Conservation (phyloP, 768 basidiomycete species). For the Leccinum rimulosum region DNA sequence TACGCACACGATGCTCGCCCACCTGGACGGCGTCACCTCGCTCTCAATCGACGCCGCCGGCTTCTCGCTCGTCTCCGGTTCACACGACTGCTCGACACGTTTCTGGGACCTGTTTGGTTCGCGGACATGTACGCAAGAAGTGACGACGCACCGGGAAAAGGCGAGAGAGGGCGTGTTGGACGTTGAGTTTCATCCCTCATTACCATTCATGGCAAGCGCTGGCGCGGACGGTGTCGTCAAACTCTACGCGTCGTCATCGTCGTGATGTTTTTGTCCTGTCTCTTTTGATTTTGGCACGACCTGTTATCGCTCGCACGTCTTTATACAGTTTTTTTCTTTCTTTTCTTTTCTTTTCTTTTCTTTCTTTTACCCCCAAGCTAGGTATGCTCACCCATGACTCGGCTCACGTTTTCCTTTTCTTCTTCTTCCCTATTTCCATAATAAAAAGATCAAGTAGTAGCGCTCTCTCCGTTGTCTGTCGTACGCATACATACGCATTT, state of each 20-base stretch:
- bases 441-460: conserved; percentile 10
- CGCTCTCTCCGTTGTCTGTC: conserved; percentile 11
- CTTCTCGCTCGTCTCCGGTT: conserved; percentile 83
- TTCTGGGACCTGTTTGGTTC: conserved; percentile 91
- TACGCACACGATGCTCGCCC: conserved; percentile 86
- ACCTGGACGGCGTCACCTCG: conserved; percentile 89
- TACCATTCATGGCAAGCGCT: conserved; percentile 88
- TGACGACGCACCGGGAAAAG: conserved; percentile 86
- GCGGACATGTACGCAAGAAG: conserved; percentile 83
- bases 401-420: conserved; percentile 4
- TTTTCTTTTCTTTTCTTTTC: background rate
- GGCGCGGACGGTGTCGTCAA: conserved; percentile 96
- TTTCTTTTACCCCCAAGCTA: background rate
- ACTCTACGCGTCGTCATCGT: conserved; percentile 85
- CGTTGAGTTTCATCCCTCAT: conserved; percentile 77
- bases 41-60: conserved; percentile 85
- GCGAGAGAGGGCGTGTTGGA: conserved; percentile 88
- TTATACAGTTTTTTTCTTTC: conserved; percentile 1
- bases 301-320: background rate
- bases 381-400: conserved; percentile 12
- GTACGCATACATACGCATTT: conserved; percentile 2
- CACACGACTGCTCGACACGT: conserved; percentile 91
- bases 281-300: background rate
- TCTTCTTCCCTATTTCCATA: too few species aligned
- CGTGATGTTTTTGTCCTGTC: conserved; percentile 34